Base-by-base conservation (phyloP, 75 land plant genomes). In the Pinus albicaulis region DNA sequence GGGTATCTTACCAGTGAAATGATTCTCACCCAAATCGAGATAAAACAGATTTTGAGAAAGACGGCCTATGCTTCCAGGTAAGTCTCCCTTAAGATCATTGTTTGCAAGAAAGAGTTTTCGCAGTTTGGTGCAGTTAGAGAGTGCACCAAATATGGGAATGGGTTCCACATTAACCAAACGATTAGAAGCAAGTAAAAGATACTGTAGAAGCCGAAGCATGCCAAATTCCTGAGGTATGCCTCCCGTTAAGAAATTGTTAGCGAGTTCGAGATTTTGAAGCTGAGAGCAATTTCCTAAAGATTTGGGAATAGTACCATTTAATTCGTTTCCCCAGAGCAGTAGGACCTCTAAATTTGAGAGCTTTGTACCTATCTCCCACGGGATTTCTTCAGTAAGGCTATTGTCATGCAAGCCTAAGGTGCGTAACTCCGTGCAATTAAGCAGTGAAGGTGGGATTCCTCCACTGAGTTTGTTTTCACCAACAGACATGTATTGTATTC, bases 161-260 rank as follows among this genome's bases (percentile, higher is more conserved):
- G 38, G 5, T 36, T 36, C 38, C 5, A 3, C 38, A 36, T 5
- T 36, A 36, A 36, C 38, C 38, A 36, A 36, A 0, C 3, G 38
- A 36, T 36, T 36, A 3, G 0, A 1, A 36, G 0, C 0, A 36
- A 36, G 38, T 36, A 3, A 0, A 36, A 86, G 63, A 17, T 77
- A 76, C 23, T 83, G 75, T 57, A 86, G 77, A 10, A 61, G 72
- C 10, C 28, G 11, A 31, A 86, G 82, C 59, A 14, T 22, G 7
- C 90, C 90, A 23, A 88, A 60, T 14, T 75, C 74, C 15, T 73
- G 31, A 14, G 90, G 90, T 68, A 88, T 82, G 44, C 78, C 1
- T 1, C 90, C 90, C 24, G 90, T 80, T 55, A 88, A 74, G 14
- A 59, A 74, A 55, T 81, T 88, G 15, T 65, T 80, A 23, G 82